These are phyloP conservation scores for Globisporangium orthogonon DNA, from an alignment of 352 stramenopile genomes.

Conservation along the genomic window DNA sequence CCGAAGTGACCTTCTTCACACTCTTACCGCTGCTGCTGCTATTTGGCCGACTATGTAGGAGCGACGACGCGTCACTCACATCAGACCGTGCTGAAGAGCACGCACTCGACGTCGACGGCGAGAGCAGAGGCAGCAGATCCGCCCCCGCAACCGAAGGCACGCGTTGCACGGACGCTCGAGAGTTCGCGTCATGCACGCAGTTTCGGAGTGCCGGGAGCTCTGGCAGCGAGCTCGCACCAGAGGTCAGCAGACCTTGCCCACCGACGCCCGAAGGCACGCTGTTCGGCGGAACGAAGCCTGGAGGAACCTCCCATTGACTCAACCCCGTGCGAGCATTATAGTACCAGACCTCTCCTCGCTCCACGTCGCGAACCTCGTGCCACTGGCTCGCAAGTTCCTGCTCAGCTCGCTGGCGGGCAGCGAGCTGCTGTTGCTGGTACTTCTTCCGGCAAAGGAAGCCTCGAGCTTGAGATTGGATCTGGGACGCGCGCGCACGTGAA, in stretches of 20 bases:
- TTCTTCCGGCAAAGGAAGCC: slow-evolving; percentile 43
- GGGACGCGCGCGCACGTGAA: neutral
- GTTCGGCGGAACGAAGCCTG: slow-evolving; percentile 8
- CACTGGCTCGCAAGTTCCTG: slow-evolving; percentile 23
- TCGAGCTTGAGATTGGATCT: slow-evolving; percentile 64
- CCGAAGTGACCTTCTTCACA: neutral
- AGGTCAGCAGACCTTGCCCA: neutral
- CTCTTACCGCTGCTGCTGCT: neutral
- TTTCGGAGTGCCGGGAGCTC: slow-evolving; percentile 12
- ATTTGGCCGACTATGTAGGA: slow-evolving; percentile 8
- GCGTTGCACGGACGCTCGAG: slow-evolving; percentile 11
- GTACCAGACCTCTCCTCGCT: slow-evolving; percentile 68
- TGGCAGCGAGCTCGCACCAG: slow-evolving; percentile 13
- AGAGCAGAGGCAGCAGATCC: slow-evolving; percentile 17
- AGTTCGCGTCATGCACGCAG: neutral
- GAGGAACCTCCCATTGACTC: slow-evolving; percentile 70
- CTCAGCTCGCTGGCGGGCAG: neutral
- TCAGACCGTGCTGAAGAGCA: slow-evolving; percentile 29
- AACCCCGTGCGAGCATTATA: slow-evolving; percentile 67
- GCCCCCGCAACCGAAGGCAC: neutral
- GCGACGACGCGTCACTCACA: slow-evolving; percentile 11
- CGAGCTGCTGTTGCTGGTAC: slow-evolving; percentile 13
- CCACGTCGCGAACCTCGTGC: slow-evolving; percentile 70
- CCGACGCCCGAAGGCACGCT: neutral
- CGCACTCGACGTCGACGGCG: slow-evolving; percentile 18